Evolutionary conservation across 2,329 filamentous ascomycete genomes (phyloP).

Genomic region (Stagonosporopsis rhizophila): DNA sequence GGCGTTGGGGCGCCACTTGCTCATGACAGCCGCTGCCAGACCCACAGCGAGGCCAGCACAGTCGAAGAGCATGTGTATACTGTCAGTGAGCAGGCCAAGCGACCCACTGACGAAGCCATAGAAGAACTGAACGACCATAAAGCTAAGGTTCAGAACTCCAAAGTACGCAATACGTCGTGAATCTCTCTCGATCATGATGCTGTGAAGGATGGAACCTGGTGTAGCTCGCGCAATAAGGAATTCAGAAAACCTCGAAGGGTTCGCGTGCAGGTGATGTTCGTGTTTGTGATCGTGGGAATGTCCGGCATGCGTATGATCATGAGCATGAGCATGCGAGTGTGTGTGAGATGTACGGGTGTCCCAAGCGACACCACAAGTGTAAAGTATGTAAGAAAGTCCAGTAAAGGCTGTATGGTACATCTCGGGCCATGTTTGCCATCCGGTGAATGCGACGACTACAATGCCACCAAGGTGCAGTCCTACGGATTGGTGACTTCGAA

Average conservation of each 20-base stretch:
- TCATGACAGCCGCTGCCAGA: slow-evolving; percentile 89
- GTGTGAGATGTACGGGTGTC: slow-evolving; percentile 45
- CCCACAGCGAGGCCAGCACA: slow-evolving; percentile 92
- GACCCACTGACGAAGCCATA: slow-evolving; percentile 96
- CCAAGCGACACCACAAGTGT: slow-evolving; percentile 50
- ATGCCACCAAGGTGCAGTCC: slow-evolving; percentile 42
- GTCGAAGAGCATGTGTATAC: slow-evolving; percentile 99
- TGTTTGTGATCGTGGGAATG: slow-evolving; percentile 39
- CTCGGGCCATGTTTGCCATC: slow-evolving; percentile 32
- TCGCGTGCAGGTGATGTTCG: slow-evolving; percentile 50
- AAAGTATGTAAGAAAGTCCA: slow-evolving; percentile 36
- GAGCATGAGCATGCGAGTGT: slow-evolving; percentile 36
- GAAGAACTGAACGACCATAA: slow-evolving; percentile 93
- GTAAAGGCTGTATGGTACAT: slow-evolving; percentile 25
- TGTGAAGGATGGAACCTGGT: slow-evolving; percentile 78
- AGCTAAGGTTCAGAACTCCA: slow-evolving; percentile 91
- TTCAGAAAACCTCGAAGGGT: slow-evolving; percentile 73
- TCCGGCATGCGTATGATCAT: slow-evolving; percentile 41
- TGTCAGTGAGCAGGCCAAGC: slow-evolving; percentile 92
- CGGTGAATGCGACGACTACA: slow-evolving; percentile 31
- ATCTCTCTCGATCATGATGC: slow-evolving; percentile 88
- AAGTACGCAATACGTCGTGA: slow-evolving; percentile 97
- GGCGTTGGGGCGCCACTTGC: slow-evolving; percentile 91
- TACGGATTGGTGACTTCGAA: slow-evolving; percentile 49
- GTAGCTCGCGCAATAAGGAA: slow-evolving; percentile 74